These are phyloP conservation scores for Penicillium bovifimosum DNA, from an alignment of 495 filamentous ascomycete genomes.

Conservation along the genomic window DNA sequence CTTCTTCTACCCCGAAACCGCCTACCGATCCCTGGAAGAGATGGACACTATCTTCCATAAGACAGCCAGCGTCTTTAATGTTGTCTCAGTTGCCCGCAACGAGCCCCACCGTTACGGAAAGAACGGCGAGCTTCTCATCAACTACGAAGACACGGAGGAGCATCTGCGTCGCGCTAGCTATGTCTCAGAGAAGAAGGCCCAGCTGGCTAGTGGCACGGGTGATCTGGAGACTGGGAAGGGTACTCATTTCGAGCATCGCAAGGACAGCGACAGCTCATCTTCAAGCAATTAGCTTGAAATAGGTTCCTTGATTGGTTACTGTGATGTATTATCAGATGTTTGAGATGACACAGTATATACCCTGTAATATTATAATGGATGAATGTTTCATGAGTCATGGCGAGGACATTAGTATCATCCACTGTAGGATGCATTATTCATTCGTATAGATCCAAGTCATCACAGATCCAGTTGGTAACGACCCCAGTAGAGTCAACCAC, in stretches of 20 bases:
- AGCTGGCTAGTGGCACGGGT: constrained; percentile 5
- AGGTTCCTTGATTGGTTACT: no score
- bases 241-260: constrained; percentile 15
- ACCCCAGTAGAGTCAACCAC: no score
- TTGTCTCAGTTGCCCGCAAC: constrained; percentile 52
- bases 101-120: constrained; percentile 62
- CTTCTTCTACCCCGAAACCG: constrained; percentile 75
- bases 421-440: no score
- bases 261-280: constrained; percentile 11
- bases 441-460: no score
- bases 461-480: not conserved
- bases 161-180: constrained; percentile 31
- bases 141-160: constrained; percentile 51
- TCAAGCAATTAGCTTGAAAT: constrained; percentile 5
- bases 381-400: not conserved
- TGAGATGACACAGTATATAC: no score
- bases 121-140: constrained; percentile 59
- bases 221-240: constrained; percentile 27
- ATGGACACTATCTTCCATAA: constrained; percentile 69
- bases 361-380: not conserved
- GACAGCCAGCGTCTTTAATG: constrained; percentile 42
- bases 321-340: no score
- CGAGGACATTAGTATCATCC: not conserved
- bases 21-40: constrained; percentile 66
- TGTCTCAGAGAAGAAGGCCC: constrained; percentile 23